Conservation (phyloP, 129 eudicot genomes). For the Artemisia argyi region DNA sequence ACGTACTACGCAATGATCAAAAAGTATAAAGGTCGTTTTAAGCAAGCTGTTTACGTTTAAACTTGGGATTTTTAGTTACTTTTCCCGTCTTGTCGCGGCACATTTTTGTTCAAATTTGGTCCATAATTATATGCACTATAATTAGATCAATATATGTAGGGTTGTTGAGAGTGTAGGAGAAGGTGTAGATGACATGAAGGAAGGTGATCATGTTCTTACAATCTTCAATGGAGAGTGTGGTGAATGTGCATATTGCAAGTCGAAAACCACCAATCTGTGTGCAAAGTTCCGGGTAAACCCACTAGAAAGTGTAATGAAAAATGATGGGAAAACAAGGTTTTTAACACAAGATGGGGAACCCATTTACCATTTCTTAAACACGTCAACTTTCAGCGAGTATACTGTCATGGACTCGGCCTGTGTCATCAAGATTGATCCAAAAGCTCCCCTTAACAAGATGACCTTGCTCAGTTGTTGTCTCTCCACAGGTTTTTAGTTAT, state of each 20-base stretch:
- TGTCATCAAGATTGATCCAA: conserved; percentile 53
- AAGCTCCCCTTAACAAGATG: conserved; percentile 56
- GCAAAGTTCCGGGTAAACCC: conserved; percentile 48
- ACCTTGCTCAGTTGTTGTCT: conserved; percentile 69
- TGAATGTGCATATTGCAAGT: conserved; percentile 57
- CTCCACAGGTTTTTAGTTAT: conserved; percentile 52
- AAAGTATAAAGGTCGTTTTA: too few relatives aligned
- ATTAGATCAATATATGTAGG: conserved; percentile 17
- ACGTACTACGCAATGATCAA: too few relatives aligned
- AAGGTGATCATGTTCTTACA: conserved; percentile 65
- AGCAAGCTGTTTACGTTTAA: too few relatives aligned
- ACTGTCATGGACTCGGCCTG: conserved; percentile 68
- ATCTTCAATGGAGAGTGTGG: conserved; percentile 77
- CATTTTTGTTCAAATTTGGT: too few relatives aligned
- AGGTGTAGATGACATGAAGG: conserved; percentile 52
- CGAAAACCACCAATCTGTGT: conserved; percentile 52
- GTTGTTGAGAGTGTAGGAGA: conserved; percentile 75
- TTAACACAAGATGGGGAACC: conserved; percentile 46
- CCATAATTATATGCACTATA: too few relatives aligned
- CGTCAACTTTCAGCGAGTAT: conserved; percentile 70
- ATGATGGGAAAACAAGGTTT: conserved; percentile 53
- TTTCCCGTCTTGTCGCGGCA: too few relatives aligned
- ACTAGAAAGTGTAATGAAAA: conserved; percentile 42
- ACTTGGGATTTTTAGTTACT: too few relatives aligned
- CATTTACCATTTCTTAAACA: conserved; percentile 63